Percentiles rank a stretch among this genome's conserved stretches.
Evolutionary conservation across 176 grass and related monocot genomes (phyloP).

Genomic region (Musa schizocarpa): DNA sequence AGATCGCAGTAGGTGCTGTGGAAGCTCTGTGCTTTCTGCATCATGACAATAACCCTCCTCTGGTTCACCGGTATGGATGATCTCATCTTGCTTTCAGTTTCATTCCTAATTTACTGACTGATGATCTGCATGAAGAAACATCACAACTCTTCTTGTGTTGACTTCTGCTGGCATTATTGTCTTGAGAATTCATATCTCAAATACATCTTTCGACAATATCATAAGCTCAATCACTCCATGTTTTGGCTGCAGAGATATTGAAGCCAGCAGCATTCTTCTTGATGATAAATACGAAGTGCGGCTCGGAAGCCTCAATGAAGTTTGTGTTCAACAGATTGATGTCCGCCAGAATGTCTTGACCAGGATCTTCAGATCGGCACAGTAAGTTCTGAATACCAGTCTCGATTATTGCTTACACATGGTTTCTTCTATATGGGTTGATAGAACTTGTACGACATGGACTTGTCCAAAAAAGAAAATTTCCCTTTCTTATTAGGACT

Average conservation of each 20-base stretch:
- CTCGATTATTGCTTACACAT: neutral
- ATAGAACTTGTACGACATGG: too few species aligned
- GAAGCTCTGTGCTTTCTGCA: slow-evolving; percentile 93
- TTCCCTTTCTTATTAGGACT: too few species aligned
- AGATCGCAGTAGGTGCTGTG: slow-evolving; percentile 64
- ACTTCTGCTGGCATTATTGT: neutral
- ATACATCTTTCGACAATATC: neutral
- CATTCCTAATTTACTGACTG: neutral
- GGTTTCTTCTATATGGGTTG: too few species aligned
- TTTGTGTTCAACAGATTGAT: slow-evolving; percentile 10
- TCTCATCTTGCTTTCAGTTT: neutral
- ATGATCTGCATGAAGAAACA: neutral
- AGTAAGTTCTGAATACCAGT: neutral
- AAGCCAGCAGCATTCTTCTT: slow-evolving; percentile 20
- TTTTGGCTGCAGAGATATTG: slow-evolving; percentile 13
- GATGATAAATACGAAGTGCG: slow-evolving; percentile 20
- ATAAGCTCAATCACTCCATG: neutral
- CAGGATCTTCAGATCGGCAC: slow-evolving; percentile 7
- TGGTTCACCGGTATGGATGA: slow-evolving; percentile 65
- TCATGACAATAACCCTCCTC: slow-evolving; percentile 55
- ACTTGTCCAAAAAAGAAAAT: too few species aligned
- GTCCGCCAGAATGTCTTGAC: neutral
- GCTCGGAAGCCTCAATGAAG: slow-evolving; percentile 12
- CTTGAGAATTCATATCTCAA: neutral
- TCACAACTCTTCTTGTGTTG: neutral